Conservation (phyloP, 129 eudicot genomes). For the Daucus carota region DNA sequence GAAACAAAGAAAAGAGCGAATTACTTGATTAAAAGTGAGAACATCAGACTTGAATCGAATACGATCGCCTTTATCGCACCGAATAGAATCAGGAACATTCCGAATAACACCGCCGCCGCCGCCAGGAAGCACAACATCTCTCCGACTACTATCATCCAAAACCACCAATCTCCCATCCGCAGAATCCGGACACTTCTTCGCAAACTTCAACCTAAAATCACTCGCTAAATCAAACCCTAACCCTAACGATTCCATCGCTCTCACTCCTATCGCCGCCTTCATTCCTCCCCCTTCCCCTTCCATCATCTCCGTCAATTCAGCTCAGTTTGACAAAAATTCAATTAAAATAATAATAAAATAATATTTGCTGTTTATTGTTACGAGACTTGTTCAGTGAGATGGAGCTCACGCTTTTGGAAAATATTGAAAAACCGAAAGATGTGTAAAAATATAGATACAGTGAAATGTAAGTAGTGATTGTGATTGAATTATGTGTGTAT, state of each 20-base stretch:
- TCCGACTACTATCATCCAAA: slow-evolving; percentile 34
- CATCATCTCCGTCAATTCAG: background rate
- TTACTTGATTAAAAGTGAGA: slow-evolving; percentile 70
- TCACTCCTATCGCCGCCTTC: slow-evolving; percentile 45
- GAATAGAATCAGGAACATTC: slow-evolving; percentile 61
- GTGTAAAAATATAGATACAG: no score
- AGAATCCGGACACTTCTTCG: slow-evolving; percentile 36
- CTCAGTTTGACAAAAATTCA: no score
- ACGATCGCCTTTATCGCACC: slow-evolving; percentile 85
- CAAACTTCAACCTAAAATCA: slow-evolving; percentile 83
- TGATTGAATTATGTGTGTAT: no score
- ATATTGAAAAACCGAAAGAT: background rate
- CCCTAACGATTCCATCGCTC: slow-evolving; percentile 66
- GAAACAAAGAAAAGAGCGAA: no score
- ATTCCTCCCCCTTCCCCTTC: background rate
- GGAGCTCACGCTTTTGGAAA: background rate
- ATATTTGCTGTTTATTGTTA: no score
- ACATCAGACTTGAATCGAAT: slow-evolving; percentile 87
- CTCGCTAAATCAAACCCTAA: slow-evolving; percentile 88
- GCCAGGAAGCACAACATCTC: slow-evolving; percentile 73
- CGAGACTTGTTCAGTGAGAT: no score
- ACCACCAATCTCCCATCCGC: slow-evolving; percentile 54
- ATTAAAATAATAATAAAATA: no score
- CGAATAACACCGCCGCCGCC: slow-evolving; percentile 41
- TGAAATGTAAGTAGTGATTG: no score